Evolutionary conservation across 1,139 yeast genomes (phyloP).

Genomic region (Hansenula anomala): DNA sequence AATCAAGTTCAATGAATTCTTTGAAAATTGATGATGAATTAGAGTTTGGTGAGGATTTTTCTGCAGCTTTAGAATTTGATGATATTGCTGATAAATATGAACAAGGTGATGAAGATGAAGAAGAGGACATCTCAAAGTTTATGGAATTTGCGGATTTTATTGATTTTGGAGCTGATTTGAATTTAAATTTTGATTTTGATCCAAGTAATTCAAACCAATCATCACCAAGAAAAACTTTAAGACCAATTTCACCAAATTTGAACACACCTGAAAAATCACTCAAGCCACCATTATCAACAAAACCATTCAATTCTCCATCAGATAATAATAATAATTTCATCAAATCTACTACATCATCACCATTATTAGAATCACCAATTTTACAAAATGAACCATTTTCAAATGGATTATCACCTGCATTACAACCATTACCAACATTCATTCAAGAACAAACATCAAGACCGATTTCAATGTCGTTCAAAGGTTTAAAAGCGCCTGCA

Average conservation of each 20-base stretch:
- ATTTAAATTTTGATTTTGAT: slow-evolving; percentile 21
- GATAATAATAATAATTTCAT: too few species aligned
- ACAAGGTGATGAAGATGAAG: slow-evolving; percentile 19
- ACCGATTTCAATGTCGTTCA: slow-evolving; percentile 65
- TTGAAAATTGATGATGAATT: slow-evolving; percentile 17
- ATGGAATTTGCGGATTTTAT: slow-evolving; percentile 64
- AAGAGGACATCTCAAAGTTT: slow-evolving; percentile 30
- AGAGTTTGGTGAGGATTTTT: slow-evolving; percentile 20
- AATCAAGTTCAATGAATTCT: slow-evolving; percentile 18
- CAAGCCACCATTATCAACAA: slow-evolving; percentile 4
- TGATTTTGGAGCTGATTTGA: slow-evolving; percentile 48
- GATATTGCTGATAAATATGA: slow-evolving; percentile 6
- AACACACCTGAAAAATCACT: slow-evolving; percentile 3
- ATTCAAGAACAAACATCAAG: slow-evolving; percentile 26
- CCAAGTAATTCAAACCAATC: neutral
- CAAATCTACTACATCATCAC: neutral
- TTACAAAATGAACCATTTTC: slow-evolving; percentile 16
- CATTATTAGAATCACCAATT: slow-evolving; percentile 13
- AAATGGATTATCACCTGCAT: slow-evolving; percentile 12
- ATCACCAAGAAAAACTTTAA: slow-evolving; percentile 1
- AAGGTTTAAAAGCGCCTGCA: slow-evolving; percentile 57
- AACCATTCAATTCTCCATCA: slow-evolving; percentile 5
- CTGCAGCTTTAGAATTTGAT: slow-evolving; percentile 14
- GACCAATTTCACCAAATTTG: too few species aligned
- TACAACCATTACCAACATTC: slow-evolving; percentile 12